Conservation (phyloP, 2,329 filamentous ascomycete species). For the Graphiopsis chlorocephala region DNA sequence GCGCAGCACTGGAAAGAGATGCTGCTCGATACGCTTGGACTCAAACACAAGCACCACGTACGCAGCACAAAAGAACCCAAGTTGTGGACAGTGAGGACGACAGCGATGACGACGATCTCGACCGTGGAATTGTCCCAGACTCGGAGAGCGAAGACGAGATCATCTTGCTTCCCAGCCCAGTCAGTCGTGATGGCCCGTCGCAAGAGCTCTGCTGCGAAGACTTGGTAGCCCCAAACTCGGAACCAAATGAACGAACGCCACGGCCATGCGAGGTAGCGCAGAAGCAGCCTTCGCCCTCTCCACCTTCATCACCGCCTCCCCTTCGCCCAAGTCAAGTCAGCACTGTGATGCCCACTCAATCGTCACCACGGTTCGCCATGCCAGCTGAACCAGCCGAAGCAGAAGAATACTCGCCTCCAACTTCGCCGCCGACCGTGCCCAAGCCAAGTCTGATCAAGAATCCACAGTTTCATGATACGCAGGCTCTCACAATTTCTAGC, state of each 20-base stretch:
- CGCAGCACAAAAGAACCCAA: background rate
- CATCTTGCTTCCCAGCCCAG: background rate
- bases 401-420: conserved; percentile 1
- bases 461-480: background rate
- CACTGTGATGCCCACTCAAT: conserved; percentile 22
- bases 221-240: background rate
- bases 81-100: conserved; percentile 11
- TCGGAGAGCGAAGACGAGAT: conserved; percentile 18
- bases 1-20: conserved; percentile 26
- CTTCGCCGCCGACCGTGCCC: background rate
- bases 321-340: conserved; percentile 22
- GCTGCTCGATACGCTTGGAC: conserved; percentile 22
- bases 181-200: background rate
- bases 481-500: conserved; percentile 14
- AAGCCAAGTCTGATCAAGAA: background rate
- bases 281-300: background rate
- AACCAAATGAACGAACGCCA: background rate
- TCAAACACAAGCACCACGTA: conserved; percentile 18
- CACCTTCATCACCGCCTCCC: conserved; percentile 21
- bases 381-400: background rate
- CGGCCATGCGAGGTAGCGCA: background rate
- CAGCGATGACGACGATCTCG: conserved; percentile 14
- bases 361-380: conserved; percentile 3
- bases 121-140: conserved; percentile 12
- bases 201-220: conserved; percentile 12